These are phyloP conservation scores for Dichotomopilus funicola DNA, from an alignment of 2,329 filamentous ascomycete species.

Conservation along the genomic window DNA sequence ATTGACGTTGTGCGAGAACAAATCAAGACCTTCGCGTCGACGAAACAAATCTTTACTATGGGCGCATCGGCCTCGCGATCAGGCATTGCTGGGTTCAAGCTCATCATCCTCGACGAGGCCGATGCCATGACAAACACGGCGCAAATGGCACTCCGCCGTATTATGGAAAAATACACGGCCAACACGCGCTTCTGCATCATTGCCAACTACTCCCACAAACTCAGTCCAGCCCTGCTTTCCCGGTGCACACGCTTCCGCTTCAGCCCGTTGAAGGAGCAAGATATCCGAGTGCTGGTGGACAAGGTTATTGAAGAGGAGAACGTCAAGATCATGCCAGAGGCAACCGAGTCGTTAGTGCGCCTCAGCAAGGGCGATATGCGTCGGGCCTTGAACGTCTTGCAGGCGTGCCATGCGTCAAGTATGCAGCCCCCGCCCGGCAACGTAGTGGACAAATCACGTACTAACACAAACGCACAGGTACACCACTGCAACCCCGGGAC, in stretches of 20 bases:
- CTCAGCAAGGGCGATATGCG: slow-evolving; percentile 96
- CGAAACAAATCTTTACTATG: slow-evolving; percentile 86
- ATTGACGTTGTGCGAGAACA: slow-evolving; percentile 98
- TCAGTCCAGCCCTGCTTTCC: slow-evolving; percentile 85
- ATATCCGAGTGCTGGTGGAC: slow-evolving; percentile 81
- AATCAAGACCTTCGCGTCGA: slow-evolving; percentile 98
- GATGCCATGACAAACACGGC: slow-evolving; percentile 99
- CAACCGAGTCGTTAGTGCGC: slow-evolving; percentile 74
- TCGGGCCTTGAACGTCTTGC: slow-evolving; percentile 85
- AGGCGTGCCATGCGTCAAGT: slow-evolving; percentile 94
- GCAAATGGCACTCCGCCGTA: slow-evolving; percentile 91
- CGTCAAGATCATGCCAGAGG: slow-evolving; percentile 75
- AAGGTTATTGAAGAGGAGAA: slow-evolving; percentile 82
- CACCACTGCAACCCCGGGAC: slow-evolving; percentile 57
- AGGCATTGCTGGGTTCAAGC: slow-evolving; percentile 71
- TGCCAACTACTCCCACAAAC: slow-evolving; percentile 97
- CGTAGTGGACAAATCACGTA: background rate
- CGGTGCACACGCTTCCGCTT: slow-evolving; percentile 93
- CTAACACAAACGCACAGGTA: slow-evolving; percentile 43
- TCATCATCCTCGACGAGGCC: slow-evolving; percentile 97
- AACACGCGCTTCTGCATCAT: slow-evolving; percentile 98
- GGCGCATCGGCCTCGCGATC: slow-evolving; percentile 32
- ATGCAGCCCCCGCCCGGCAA: slow-evolving; percentile 29
- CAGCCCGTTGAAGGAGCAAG: slow-evolving; percentile 80
- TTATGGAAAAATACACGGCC: slow-evolving; percentile 99